Conservation (phyloP, 805 yeast genomes). For the Priceomyces melissophilus region DNA sequence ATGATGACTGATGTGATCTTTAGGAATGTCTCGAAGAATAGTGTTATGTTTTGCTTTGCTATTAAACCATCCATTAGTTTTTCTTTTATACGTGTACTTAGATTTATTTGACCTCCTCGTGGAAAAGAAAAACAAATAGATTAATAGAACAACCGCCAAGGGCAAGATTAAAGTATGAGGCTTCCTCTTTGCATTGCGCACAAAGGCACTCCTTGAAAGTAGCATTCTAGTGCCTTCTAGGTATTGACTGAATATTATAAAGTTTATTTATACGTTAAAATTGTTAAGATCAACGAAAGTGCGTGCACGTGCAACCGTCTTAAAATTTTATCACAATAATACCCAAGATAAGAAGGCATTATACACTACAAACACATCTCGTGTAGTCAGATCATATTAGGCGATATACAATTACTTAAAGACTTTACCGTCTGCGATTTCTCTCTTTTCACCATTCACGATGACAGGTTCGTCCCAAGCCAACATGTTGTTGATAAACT, state of each 20-base stretch:
- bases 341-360: no score
- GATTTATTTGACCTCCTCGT: slow-evolving; percentile 14
- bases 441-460: slow-evolving; percentile 75
- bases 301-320: no score
- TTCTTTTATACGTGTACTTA: slow-evolving; percentile 47
- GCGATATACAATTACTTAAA: slow-evolving; percentile 60
- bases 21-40: slow-evolving; percentile 60
- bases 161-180: slow-evolving; percentile 50
- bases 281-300: no score
- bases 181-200: slow-evolving; percentile 60
- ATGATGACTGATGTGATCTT: slow-evolving; percentile 76
- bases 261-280: no score
- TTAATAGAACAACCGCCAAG: slow-evolving; percentile 37
- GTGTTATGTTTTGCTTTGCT: slow-evolving; percentile 47
- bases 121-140: slow-evolving; percentile 41
- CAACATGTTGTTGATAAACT: slow-evolving; percentile 84
- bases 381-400: background rate
- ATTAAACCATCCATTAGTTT: slow-evolving; percentile 46
- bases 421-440: slow-evolving; percentile 97
- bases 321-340: no score
- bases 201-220: slow-evolving; percentile 8
- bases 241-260: no score
- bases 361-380: no score
- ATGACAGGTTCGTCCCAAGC: slow-evolving; percentile 96
- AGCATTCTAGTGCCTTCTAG: background rate